Conservation (phyloP, 2,329 filamentous ascomycete genomes). For the Fusarium coffeatum region DNA sequence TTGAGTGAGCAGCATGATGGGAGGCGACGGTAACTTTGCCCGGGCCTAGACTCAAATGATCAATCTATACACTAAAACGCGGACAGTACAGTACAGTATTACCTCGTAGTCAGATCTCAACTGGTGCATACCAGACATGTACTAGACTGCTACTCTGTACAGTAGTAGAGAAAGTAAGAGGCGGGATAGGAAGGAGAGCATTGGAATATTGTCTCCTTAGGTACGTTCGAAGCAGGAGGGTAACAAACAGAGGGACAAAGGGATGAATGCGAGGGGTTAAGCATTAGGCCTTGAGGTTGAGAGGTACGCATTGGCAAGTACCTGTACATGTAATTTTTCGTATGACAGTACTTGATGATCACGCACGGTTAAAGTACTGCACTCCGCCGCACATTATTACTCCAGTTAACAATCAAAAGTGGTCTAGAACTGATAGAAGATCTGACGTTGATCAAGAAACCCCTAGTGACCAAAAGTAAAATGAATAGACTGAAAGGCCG, state of each 20-base stretch:
- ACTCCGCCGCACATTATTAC: slow-evolving; percentile 39
- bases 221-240: slow-evolving; percentile 1
- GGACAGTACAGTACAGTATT: background rate
- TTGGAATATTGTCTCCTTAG: slow-evolving; percentile 23
- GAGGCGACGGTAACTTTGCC: slow-evolving; percentile 16
- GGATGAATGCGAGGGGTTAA: slow-evolving; percentile 27
- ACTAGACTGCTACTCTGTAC: background rate
- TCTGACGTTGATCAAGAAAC: slow-evolving; percentile 26
- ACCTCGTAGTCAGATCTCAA: slow-evolving; percentile 15
- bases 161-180: slow-evolving; percentile 1
- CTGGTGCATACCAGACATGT: slow-evolving; percentile 3
- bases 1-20: slow-evolving; percentile 19
- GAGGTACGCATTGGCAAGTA: slow-evolving; percentile 49
- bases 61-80: slow-evolving; percentile 1
- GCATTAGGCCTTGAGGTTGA: slow-evolving; percentile 8
- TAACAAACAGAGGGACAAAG: slow-evolving; percentile 22
- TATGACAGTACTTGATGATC: slow-evolving; percentile 53
- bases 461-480: background rate
- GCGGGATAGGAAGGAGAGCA: slow-evolving; percentile 12
- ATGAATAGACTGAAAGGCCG: background rate
- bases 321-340: slow-evolving; percentile 50
- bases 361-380: slow-evolving; percentile 51
- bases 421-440: slow-evolving; percentile 43
- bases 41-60: slow-evolving; percentile 8
- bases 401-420: slow-evolving; percentile 36